Base-by-base conservation (phyloP, 768 basidiomycete species). In the Collybiopsis luxurians region DNA sequence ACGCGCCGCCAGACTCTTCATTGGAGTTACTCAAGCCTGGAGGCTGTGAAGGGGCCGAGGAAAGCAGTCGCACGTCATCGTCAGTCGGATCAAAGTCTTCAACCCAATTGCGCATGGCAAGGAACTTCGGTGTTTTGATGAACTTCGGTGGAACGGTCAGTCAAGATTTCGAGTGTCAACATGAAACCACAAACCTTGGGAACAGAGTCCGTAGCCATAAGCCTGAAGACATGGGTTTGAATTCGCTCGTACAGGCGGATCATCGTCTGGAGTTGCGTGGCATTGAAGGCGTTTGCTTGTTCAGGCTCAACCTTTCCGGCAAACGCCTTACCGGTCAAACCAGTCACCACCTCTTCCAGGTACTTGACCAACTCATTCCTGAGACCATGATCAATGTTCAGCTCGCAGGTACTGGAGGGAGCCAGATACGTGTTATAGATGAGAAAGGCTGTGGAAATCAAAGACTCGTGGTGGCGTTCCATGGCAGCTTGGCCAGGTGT, bases 151-250 rank as follows among this genome's bases (percentile, higher is more conserved):
- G 53, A 58, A 17, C 58, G 57, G 57, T 56, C 39, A 56, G 36
- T 39, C 11, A n/a, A 11, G 11, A 7, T 6, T 17, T 38, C 24
- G 42, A 52, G 42, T 48, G 24, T 53, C 36, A 39, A 45, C 17
- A 36, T 51, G 40, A 23, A 53, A 19, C 31, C 19, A 64, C 77
- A 27, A 64, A 91, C 92, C 81, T 96, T 96, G 13, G 97, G 97
- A n/a, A 99, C 89, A 6, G 96, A 98, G 71, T 99, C 97, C 55
- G 95, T 96, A 17, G 97, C 95, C 92, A 99, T 96, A 64, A 99
- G 69, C 46, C 96, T 84, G 79, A 98, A 98, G 61, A 98, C 94
- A 66, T 98, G 95, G 21, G 81, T 89, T 73, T 98, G 97, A 55
- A 99, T 99, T 56, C 95, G 86, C 71, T 95, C 95, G 70, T 98